Conservation (phyloP, 78 protist species). For the slime mould (Dictyostelium discoideum) region dicty_2.7 NC_007088.5:858501-859000, state of each 20-base stretch:
- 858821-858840: no score
- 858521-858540: no score
- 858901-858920: slow-evolving; percentile 94
- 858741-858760: background rate
- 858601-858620: background rate
- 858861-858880: slow-evolving; percentile 91
- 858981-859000: slow-evolving; percentile 85
- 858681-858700: slow-evolving; percentile 15
- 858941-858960: slow-evolving; percentile 93
- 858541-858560: background rate
- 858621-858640: background rate
- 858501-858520: no score
- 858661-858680: background rate
- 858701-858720: slow-evolving; percentile 21
- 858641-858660: background rate
- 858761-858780: no score
- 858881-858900: slow-evolving; percentile 94
- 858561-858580: slow-evolving; percentile 4
- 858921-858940: slow-evolving; percentile 95
- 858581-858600: background rate
- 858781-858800: no score
- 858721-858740: no score
- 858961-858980: slow-evolving; percentile 95
- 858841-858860: slow-evolving; percentile 4
- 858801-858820: no score